Evolutionary conservation across 345 rosid species (phyloP), one percentile per base, ranked within the genome.

Genomic region (Dovyalis caffra): DNA sequence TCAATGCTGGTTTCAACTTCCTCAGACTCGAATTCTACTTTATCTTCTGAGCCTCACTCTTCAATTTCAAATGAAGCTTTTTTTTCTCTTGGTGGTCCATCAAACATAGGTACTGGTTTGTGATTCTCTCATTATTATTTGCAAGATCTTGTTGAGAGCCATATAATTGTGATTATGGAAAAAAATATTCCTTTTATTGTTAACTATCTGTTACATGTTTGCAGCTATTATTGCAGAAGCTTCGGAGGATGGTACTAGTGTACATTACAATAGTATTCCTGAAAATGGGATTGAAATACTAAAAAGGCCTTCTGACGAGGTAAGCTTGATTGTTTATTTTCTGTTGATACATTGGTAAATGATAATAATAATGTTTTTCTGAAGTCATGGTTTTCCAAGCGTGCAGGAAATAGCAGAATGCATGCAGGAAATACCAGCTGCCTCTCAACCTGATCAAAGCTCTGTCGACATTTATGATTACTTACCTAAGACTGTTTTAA

Each of bases 401-500:
- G 5, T 43, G 18, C 49, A 43, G 49, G 49, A 43, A 43, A 43
- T 43, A 43, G 11, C 47, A 25, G 29, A 33, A n/a, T 23, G 4
- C 51, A 65, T 71, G 77, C 21, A 86, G 86, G 83, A 66, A 66
- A 74, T 64, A 57, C 78, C 80, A 68, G 35, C 67, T 47, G 66
- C 38, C 43, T 72, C 61, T 51, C 64, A 61, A 64, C 40, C 35
- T 68, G 61, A 57, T 76, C 73, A 33, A 68, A 65, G 70, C 66
- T 68, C 33, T 38, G 26, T 40, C n/a, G 35, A 23, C 25, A 20
- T 69, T 33, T 77, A 80, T 28, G 67, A 57, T 56, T 87, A 88
- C 83, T 86, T 84, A 66, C 97, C 97, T 57, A 82, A 79, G 82
- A 82, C 60, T 31, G 89, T 93, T 78, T 77, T 73, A 20, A 79